These are phyloP conservation scores for Calonectria naviculata DNA, from an alignment of 2,329 filamentous ascomycete genomes.

Conservation along the genomic window DNA sequence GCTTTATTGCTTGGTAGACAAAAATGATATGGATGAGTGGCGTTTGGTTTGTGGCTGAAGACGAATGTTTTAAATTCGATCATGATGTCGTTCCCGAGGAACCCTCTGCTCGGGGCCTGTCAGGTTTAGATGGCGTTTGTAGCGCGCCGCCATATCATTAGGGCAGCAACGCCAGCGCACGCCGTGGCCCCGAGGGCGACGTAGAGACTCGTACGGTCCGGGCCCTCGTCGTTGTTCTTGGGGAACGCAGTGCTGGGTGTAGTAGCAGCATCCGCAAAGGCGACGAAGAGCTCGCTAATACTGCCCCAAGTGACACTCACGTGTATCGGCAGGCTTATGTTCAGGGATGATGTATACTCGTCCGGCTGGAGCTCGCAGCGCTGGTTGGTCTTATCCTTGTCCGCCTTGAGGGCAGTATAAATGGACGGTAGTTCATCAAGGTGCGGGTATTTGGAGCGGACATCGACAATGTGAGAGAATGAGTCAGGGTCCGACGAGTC, in stretches of 20 bases:
- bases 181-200: constrained; percentile 82
- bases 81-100: background rate
- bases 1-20: background rate
- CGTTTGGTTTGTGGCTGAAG: background rate
- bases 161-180: constrained; percentile 71
- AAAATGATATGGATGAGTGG: background rate
- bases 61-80: background rate
- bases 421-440: constrained; percentile 91
- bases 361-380: constrained; percentile 91
- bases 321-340: constrained; percentile 92
- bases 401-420: constrained; percentile 94
- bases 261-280: constrained; percentile 89
- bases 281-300: constrained; percentile 93
- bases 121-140: constrained; percentile 56
- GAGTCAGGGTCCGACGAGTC: constrained; percentile 97
- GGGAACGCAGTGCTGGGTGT: constrained; percentile 91
- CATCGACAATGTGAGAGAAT: constrained; percentile 88
- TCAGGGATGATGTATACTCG: constrained; percentile 84
- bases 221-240: constrained; percentile 86
- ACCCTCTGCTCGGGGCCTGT: background rate
- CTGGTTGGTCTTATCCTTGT: constrained; percentile 97
- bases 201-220: constrained; percentile 87
- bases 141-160: constrained; percentile 73
- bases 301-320: constrained; percentile 95
- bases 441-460: constrained; percentile 83